Conservation (phyloP, 1,284 basidiomycete genomes). For the Puccinia triticina region DNA sequence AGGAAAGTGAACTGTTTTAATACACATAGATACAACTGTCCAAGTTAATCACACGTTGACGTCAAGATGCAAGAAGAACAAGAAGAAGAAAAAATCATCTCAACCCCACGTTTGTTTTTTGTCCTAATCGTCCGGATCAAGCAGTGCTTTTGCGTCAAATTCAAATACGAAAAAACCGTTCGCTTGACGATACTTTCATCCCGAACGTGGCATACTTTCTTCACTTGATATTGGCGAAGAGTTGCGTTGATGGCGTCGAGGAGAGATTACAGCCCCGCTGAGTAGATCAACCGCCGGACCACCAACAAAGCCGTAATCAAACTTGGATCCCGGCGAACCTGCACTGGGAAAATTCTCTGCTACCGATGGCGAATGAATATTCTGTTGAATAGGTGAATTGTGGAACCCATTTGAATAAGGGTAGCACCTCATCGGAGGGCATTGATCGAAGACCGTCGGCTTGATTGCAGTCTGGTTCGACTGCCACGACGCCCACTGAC, state of each 20-base stretch:
- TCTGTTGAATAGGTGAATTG: neutral
- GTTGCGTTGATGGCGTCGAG: conserved; percentile 19
- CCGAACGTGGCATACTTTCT: neutral
- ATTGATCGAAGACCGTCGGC: conserved; percentile 14
- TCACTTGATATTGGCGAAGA: conserved; percentile 21
- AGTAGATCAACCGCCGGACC: conserved; percentile 38
- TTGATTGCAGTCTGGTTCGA: neutral
- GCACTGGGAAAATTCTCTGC: neutral
- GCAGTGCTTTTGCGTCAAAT: neutral
- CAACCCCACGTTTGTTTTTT: neutral
- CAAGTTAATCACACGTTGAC: conserved; percentile 9
- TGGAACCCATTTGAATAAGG: neutral
- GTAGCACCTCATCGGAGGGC: conserved; percentile 22
- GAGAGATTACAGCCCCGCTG: conserved; percentile 35
- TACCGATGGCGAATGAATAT: neutral
- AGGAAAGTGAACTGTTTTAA: neutral
- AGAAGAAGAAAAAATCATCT: neutral
- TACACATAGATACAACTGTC: neutral
- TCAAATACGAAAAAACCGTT: neutral
- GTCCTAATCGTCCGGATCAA: neutral
- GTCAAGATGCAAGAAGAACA: neutral
- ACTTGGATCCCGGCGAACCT: neutral
- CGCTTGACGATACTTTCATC: neutral
- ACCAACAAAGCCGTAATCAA: conserved; percentile 37
- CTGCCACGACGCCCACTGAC: conserved; percentile 16